These are phyloP conservation scores for Mycena sp. DNA, from an alignment of 1,284 basidiomycete genomes.

Conservation along the genomic window DNA sequence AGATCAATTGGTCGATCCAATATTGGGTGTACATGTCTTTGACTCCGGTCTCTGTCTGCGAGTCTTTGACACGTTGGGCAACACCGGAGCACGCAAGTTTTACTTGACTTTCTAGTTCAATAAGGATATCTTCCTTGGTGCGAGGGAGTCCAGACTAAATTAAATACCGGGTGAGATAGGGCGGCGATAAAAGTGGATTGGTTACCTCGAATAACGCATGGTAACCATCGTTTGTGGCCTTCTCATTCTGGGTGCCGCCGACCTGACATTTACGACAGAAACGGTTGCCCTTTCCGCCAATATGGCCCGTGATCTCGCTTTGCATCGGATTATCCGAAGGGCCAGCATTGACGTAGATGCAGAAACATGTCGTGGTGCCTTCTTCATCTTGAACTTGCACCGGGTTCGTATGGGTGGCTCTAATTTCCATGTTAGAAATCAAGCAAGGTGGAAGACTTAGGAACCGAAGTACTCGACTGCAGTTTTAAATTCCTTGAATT, in stretches of 20 bases:
- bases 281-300: neutral
- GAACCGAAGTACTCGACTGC: neutral
- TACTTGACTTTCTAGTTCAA: neutral
- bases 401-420: neutral
- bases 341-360: neutral
- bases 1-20: neutral
- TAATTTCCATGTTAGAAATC: neutral
- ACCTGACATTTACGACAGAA: neutral
- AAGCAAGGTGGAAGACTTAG: neutral
- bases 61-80: neutral
- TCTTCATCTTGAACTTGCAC: neutral
- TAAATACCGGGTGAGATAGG: too few relatives aligned
- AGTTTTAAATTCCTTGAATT: neutral
- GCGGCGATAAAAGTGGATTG: neutral
- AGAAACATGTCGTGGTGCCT: neutral
- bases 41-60: conserved; percentile 1
- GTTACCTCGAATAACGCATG: neutral
- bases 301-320: neutral
- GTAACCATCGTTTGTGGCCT: neutral
- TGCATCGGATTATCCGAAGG: neutral
- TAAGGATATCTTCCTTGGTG: neutral
- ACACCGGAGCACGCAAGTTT: neutral
- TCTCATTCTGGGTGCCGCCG: neutral
- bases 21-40: conserved; percentile 1
- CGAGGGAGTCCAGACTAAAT: neutral